phyloP scores from a whole-genome alignment of 495 filamentous ascomycete species.

The Tetracladium setigerum region DNA sequence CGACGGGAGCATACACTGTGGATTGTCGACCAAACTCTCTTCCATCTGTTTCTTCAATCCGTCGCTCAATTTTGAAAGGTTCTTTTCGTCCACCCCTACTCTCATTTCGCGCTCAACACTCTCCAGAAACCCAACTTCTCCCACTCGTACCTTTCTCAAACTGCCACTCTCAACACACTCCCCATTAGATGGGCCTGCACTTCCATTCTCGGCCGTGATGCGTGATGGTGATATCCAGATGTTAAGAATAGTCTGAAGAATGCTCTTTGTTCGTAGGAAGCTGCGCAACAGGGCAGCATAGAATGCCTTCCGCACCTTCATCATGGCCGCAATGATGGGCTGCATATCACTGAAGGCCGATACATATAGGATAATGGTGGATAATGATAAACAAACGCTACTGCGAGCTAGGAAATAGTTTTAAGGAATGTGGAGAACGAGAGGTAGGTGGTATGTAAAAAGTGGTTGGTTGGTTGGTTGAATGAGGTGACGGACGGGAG shows the following conservation, averaged over 20 bases:
- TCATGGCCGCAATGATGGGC: conserved; percentile 24
- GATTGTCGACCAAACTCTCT: conserved; percentile 34
- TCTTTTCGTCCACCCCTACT: conserved; percentile 27
- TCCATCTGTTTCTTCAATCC: conserved; percentile 40
- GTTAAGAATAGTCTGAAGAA: conserved; percentile 41
- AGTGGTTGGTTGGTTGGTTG: too few species aligned
- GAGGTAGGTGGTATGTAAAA: too few species aligned
- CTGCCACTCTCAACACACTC: background rate
- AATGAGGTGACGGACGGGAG: too few species aligned
- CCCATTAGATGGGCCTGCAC: conserved; percentile 4
- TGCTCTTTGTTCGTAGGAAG: conserved; percentile 41
- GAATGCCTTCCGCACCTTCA: conserved; percentile 22
- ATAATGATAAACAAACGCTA: too few species aligned
- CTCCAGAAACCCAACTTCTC: conserved; percentile 19
- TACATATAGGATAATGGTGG: conserved; percentile 25
- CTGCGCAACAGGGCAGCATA: conserved; percentile 31
- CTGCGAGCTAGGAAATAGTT: too few species aligned
- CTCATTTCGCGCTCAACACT: conserved; percentile 31
- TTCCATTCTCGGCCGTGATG: conserved; percentile 27
- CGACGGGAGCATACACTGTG: conserved; percentile 50
- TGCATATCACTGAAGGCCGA: conserved; percentile 20
- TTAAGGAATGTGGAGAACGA: too few species aligned
- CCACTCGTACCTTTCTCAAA: background rate
- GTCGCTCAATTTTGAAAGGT: conserved; percentile 30
- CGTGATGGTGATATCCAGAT: conserved; percentile 38